phyloP scores from a whole-genome alignment of 495 filamentous ascomycete genomes.

The Xylaria nigripes region DNA sequence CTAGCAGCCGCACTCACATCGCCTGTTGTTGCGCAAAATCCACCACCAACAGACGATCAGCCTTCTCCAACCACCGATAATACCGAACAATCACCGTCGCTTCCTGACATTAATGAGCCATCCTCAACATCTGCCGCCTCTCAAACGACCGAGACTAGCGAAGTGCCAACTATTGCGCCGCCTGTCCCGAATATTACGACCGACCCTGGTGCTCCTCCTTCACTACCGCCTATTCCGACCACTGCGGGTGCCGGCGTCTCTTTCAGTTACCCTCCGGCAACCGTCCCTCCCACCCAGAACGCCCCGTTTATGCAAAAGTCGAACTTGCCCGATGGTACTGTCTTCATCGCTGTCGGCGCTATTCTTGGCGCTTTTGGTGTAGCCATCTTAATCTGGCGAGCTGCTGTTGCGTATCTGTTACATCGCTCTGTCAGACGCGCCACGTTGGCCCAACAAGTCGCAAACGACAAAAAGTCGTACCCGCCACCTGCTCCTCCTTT shows the following conservation, averaged over 20 bases:
- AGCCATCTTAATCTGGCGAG: constrained; percentile 78
- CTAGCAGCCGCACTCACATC: constrained; percentile 17
- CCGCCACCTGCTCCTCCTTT: constrained; percentile 43
- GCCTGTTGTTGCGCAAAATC: constrained; percentile 18
- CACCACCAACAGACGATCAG: constrained; percentile 12
- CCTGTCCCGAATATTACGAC: constrained; percentile 22
- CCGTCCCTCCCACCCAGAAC: constrained; percentile 70
- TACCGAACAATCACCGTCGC: constrained; percentile 1
- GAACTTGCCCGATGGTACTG: constrained; percentile 83
- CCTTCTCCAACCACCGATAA: constrained; percentile 1
- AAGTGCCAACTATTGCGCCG: constrained; percentile 11
- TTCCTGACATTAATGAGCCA: constrained; percentile 7
- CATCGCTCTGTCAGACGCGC: constrained; percentile 83
- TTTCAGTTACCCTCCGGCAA: constrained; percentile 51
- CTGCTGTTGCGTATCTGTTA: constrained; percentile 80
- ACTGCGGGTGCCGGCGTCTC: constrained; percentile 35
- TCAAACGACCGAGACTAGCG: too few species aligned
- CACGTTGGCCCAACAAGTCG: constrained; percentile 57
- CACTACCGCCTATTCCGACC: constrained; percentile 34
- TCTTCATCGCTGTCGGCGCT: constrained; percentile 92
- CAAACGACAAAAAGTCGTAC: constrained; percentile 55
- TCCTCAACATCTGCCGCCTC: not conserved
- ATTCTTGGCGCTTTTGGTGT: constrained; percentile 74
- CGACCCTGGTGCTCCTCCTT: constrained; percentile 17
- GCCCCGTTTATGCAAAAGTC: constrained; percentile 95